Evolutionary conservation across 2,329 filamentous ascomycete species (phyloP), one percentile per base, ranked within the genome.

Genomic region (Exophiala aquamarina): DNA sequence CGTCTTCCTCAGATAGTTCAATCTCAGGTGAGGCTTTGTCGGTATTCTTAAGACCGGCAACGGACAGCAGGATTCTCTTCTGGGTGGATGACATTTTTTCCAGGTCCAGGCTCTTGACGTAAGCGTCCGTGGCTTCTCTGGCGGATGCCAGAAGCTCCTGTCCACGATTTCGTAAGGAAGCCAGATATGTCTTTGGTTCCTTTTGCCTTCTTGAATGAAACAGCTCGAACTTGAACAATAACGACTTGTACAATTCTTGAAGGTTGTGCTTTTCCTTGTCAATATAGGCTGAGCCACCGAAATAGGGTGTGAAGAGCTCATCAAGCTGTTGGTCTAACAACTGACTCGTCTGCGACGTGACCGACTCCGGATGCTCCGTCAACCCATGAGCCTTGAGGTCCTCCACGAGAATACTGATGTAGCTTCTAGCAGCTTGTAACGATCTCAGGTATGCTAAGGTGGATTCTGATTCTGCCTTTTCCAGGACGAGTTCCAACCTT

Each of bases 171-270:
- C 91, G 87, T 21, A 97, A 77, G 2, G 91, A 92, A 14, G 88
- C 89, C 77, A 97, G 94, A 66, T 96, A 96, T 1, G 89, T 89
- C 0, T 88, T 89, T 1, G 91, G 87, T 19, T 86, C 84, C 74
- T 94, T 96, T 67, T 95, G 92, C 54, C 89, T 79, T 43, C 73
- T 70, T 23, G 70, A 67, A 66, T 98, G 93, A 63, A 92, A 97
- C n/a, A 94, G 86, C 13, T 89, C 94, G 63, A 93, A 98, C 61
- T 94, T 95, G 79, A 98, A 95, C 3, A 97, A 79, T 44, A 98
- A 72, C 0, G 93, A 95, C 44, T 89, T 92, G 70, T 95, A 90
- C 55, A 91, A 70, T 63, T 92, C 88, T 62, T 91, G 87, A 39
- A 93, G 68, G 49, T 79, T 83, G 53, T 75, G 76, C 64, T 80